These are phyloP conservation scores for Rhizopus arrhizus DNA, from an alignment of 371 early-diverging fungal species.

Conservation along the genomic window DNA sequence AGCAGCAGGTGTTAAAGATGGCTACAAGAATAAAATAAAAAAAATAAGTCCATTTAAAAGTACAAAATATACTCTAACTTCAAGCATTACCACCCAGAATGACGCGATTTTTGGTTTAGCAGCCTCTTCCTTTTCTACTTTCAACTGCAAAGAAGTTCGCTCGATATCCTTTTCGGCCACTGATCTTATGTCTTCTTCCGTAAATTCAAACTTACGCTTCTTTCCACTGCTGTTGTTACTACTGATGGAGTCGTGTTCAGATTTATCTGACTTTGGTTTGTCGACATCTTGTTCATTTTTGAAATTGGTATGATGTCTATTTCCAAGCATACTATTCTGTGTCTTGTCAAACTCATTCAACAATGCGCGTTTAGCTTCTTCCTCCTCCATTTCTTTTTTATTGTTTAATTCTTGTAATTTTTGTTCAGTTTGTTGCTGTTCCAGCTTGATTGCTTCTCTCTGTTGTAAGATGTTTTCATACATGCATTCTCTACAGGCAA, in stretches of 20 bases:
- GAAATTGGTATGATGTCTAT: constrained; percentile 12
- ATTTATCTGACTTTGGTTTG: neutral
- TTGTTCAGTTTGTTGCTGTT: constrained; percentile 59
- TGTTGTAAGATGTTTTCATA: constrained; percentile 86
- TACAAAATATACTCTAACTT: constrained; percentile 2
- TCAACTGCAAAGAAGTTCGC: constrained; percentile 52
- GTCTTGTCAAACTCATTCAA: constrained; percentile 68
- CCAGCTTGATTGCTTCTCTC: constrained; percentile 75
- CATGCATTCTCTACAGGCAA: constrained; percentile 90
- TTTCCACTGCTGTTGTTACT: constrained; percentile 9
- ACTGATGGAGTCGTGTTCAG: neutral
- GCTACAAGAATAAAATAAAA: constrained; percentile 42
- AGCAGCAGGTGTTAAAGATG: constrained; percentile 77
- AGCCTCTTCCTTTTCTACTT: constrained; percentile 55
- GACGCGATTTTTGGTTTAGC: constrained; percentile 67
- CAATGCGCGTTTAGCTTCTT: constrained; percentile 55
- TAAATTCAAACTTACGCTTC: constrained; percentile 53
- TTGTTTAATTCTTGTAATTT: constrained; percentile 71
- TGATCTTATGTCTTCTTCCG: constrained; percentile 36
- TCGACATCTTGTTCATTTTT: constrained; percentile 6
- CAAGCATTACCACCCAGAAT: constrained; percentile 74
- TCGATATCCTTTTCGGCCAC: constrained; percentile 40
- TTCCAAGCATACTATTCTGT: constrained; percentile 61
- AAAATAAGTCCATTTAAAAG: constrained; percentile 14
- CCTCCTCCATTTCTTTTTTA: constrained; percentile 40